Conservation (phyloP, 768 basidiomycete genomes). For the Auriscalpium microsporum region DNA sequence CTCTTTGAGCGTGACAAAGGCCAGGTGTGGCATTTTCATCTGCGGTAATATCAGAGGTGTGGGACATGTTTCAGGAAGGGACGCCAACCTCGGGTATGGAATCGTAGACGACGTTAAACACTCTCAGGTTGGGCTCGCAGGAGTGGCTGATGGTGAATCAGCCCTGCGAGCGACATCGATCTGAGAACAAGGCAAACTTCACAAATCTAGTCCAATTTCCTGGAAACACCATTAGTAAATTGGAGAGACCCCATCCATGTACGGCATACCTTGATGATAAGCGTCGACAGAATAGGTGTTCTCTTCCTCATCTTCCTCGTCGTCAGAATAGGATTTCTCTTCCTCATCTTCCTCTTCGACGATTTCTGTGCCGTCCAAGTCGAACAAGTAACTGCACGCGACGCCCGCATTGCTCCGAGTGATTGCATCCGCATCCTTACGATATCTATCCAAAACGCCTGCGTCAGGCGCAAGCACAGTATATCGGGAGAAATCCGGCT, state of each 20-base stretch:
- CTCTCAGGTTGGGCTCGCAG: conserved; percentile 48
- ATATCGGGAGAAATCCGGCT: conserved; percentile 11
- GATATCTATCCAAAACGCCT: conserved; percentile 25
- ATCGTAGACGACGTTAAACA: conserved; percentile 56
- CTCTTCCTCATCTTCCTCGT: conserved; percentile 17
- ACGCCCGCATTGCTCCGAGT: conserved; percentile 18
- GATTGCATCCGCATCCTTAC: conserved; percentile 30
- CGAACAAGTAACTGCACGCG: conserved; percentile 45
- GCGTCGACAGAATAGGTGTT: conserved; percentile 48
- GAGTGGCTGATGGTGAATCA: conserved; percentile 43
- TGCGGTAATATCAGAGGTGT: conserved; percentile 15
- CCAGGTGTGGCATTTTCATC: conserved; percentile 56
- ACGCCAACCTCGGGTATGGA: conserved; percentile 43
- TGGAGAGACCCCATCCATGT: neutral
- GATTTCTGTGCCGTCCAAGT: conserved; percentile 50
- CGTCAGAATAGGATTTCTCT: too few species aligned
- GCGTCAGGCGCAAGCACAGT: neutral
- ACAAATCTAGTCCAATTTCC: conserved; percentile 75
- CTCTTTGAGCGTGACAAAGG: conserved; percentile 41
- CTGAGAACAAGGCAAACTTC: conserved; percentile 38
- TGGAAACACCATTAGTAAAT: conserved; percentile 17
- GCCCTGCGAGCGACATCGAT: neutral
- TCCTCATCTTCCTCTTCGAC: conserved; percentile 22
- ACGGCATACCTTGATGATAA: conserved; percentile 33
- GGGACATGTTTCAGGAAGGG: neutral